A percentile compares a stretch with the other conserved stretches of the same genome.
Conservation (phyloP, 2,329 filamentous ascomycete genomes). For the Hypoxylon sp. region DNA sequence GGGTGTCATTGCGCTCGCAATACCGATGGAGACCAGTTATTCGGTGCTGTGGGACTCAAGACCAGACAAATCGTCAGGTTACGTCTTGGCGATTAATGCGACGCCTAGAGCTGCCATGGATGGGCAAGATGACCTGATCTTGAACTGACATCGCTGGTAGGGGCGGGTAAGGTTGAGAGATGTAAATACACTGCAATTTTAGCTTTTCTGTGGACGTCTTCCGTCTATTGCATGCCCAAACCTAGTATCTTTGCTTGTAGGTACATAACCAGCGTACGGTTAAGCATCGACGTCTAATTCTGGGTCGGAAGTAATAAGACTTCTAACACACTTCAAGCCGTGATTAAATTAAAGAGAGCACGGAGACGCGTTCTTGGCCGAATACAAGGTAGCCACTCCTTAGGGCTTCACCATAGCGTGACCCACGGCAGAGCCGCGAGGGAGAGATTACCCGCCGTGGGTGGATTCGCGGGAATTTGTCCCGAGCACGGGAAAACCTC, state of each 20-base stretch:
- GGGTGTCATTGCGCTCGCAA: conserved; percentile 26
- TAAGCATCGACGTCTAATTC: neutral
- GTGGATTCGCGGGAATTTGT: conserved; percentile 24
- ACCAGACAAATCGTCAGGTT: conserved; percentile 18
- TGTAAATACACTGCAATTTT: neutral
- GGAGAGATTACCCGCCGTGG: conserved; percentile 9
- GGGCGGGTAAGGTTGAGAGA: neutral
- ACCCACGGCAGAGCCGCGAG: conserved; percentile 33
- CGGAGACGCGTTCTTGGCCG: conserved; percentile 19
- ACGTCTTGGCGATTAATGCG: conserved; percentile 32
- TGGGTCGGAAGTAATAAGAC: neutral
- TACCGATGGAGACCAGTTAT: conserved; percentile 26
- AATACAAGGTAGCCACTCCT: conserved; percentile 29
- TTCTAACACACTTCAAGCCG: conserved; percentile 21
- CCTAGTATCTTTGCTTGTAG: neutral
- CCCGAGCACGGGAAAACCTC: conserved; percentile 11
- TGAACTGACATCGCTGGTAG: neutral
- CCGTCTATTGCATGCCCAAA: neutral
- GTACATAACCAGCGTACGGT: neutral
- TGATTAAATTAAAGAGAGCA: conserved; percentile 35
- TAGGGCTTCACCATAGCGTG: conserved; percentile 20
- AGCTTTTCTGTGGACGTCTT: neutral
- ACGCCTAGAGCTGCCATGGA: neutral
- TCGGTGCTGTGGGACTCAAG: conserved; percentile 26
- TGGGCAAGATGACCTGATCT: neutral